Evolutionary conservation across 148 eudicot species (phyloP), one percentile per base, ranked within the genome.

Genomic region (Silene latifolia): DNA sequence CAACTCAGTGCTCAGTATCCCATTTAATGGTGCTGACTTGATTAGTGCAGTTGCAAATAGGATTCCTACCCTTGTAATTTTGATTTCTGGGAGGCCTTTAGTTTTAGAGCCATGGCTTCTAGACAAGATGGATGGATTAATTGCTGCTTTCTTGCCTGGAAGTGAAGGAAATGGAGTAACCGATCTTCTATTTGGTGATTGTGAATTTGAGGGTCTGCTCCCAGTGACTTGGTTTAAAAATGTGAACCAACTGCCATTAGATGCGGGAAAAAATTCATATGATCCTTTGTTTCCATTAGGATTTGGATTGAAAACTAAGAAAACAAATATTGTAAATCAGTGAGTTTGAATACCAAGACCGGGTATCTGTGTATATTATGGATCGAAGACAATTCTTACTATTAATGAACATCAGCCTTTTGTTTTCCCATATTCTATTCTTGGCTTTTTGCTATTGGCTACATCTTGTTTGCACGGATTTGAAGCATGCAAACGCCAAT

Each of bases 131-230:
- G 96, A 95, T 48, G 96, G 90, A 54, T 62, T 95, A 25, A 84
- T 95, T 73, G 98, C 91, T 61, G 98, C 97, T 78, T 95, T 91
- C 91, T 80, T 95, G 79, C 98, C 98, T 69, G 98, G 98, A 62
- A 89, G 84, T 32, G 97, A 95, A 85, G 98, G 98, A 65, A 44
- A 17, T 5, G 98, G 98, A 77, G 82, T 92, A 56, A 86, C 96
- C 9, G 98, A 95, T 80, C 92, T 90, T 19, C 59, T 91, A 32
- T 89, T 89, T 67, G 98, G 98, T 74, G 98, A 91, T 77, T 83
- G 78, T 73, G 90, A 83, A 32, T 91, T 92, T 70, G 87, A 88
- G 72, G 98, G 98, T 20, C 77, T 62, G 71, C 94, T 93, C 65
- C 97, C 97, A 1, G 72, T 89, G 56, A 80, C 97, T 6, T 93